Evolutionary conservation across 257 asterid species (phyloP).

Genomic region (Scutellaria baicalensis): DNA sequence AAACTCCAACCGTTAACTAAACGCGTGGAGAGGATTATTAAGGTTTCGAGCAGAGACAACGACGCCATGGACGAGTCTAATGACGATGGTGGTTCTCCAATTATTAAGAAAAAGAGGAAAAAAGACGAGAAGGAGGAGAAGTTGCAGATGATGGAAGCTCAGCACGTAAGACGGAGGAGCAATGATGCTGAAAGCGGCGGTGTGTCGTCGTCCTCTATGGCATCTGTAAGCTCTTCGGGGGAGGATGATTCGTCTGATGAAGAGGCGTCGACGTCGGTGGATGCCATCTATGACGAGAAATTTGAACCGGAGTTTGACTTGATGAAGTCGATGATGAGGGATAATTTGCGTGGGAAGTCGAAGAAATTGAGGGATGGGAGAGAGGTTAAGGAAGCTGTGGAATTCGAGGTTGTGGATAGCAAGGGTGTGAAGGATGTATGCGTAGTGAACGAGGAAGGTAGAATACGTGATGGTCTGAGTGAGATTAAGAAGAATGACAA

Average conservation of each 20-base stretch:
- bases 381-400: slow-evolving; percentile 18
- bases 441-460: slow-evolving; percentile 28
- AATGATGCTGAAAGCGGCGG: slow-evolving; percentile 14
- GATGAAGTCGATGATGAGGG: slow-evolving; percentile 58
- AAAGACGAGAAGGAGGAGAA: slow-evolving; percentile 39
- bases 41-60: not conserved
- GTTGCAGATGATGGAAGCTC: slow-evolving; percentile 44
- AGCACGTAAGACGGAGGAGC: slow-evolving; percentile 27
- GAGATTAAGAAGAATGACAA: not conserved
- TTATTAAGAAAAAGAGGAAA: slow-evolving; percentile 22
- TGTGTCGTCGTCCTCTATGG: slow-evolving; percentile 35
- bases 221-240: slow-evolving; percentile 26
- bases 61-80: slow-evolving; percentile 10
- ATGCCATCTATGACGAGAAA: slow-evolving; percentile 49
- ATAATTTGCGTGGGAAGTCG: slow-evolving; percentile 31
- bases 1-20: slow-evolving; percentile 43
- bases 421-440: slow-evolving; percentile 33
- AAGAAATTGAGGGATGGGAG: slow-evolving; percentile 15
- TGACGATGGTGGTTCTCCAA: slow-evolving; percentile 8
- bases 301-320: slow-evolving; percentile 60
- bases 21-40: slow-evolving; percentile 28
- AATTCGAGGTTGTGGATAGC: slow-evolving; percentile 33
- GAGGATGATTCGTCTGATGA: slow-evolving; percentile 26
- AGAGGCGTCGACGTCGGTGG: slow-evolving; percentile 47
- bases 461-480: slow-evolving; percentile 9